phyloP scores from a whole-genome alignment of 164 flowering plant genomes.

The Protea cynaroides region DNA sequence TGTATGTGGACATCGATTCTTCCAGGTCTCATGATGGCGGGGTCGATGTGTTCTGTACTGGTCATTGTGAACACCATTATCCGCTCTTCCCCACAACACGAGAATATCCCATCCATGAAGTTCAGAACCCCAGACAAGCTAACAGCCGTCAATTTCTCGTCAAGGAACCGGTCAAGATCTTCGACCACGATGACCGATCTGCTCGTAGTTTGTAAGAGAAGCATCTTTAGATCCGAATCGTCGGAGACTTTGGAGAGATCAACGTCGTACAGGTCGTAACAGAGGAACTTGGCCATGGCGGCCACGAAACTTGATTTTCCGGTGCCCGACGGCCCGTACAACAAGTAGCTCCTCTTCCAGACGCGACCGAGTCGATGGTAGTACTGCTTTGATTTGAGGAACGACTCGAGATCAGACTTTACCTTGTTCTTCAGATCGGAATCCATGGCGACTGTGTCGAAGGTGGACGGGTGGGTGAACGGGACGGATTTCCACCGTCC shows the following conservation, averaged over 20 bases:
- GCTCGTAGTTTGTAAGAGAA: conserved; percentile 45
- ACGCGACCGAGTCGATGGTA: conserved; percentile 74
- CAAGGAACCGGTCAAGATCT: conserved; percentile 55
- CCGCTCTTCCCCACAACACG: conserved; percentile 72
- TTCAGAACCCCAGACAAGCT: conserved; percentile 49
- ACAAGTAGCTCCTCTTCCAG: conserved; percentile 78
- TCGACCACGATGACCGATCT: conserved; percentile 62
- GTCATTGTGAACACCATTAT: conserved; percentile 79
- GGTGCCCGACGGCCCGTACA: conserved; percentile 75
- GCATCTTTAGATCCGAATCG: conserved; percentile 57
- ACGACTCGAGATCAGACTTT: conserved; percentile 61
- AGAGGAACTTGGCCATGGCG: conserved; percentile 65
- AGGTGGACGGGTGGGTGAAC: conserved; percentile 65
- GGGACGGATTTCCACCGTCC: conserved; percentile 66
- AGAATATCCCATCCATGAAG: conserved; percentile 80
- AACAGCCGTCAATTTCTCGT: conserved; percentile 29
- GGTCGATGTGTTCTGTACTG: conserved; percentile 46
- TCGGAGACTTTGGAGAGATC: conserved; percentile 41
- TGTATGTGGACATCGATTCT: conserved; percentile 75
- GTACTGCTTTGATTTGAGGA: conserved; percentile 64
- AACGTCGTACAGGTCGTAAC: conserved; percentile 65
- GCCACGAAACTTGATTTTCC: conserved; percentile 79
- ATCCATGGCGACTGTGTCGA: conserved; percentile 71
- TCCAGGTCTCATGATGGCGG: conserved; percentile 62
- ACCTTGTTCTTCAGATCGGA: conserved; percentile 60